These are phyloP conservation scores for Aspergillus amoenus DNA, from an alignment of 2,329 filamentous ascomycete genomes.

Conservation along the genomic window DNA sequence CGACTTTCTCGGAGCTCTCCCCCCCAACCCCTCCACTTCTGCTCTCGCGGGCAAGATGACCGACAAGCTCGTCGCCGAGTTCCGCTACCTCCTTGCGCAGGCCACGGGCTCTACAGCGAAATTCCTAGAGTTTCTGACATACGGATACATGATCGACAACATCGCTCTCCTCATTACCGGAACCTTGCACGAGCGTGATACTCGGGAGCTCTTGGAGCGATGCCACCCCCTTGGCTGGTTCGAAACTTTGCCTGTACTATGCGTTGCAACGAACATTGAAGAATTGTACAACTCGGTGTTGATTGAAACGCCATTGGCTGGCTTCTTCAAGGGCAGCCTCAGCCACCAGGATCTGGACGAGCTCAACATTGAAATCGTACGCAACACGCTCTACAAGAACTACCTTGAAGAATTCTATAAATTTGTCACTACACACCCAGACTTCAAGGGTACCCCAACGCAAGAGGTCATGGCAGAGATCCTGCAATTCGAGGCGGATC, in stretches of 20 bases:
- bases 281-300: slow-evolving; percentile 98
- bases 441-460: slow-evolving; percentile 84
- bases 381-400: slow-evolving; percentile 99
- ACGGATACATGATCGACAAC: slow-evolving; percentile 99
- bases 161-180: slow-evolving; percentile 97
- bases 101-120: slow-evolving; percentile 85
- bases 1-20: slow-evolving; percentile 90
- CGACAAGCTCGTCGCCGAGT: slow-evolving; percentile 96
- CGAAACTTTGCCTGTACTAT: slow-evolving; percentile 97
- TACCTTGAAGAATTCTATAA: slow-evolving; percentile 97
- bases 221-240: slow-evolving; percentile 99
- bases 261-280: slow-evolving; percentile 96
- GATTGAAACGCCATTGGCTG: slow-evolving; percentile 91
- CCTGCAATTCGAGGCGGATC: slow-evolving; percentile 93
- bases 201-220: slow-evolving; percentile 87
- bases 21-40: slow-evolving; percentile 95
- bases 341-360: slow-evolving; percentile 97
- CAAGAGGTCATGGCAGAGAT: slow-evolving; percentile 95
- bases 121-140: slow-evolving; percentile 98
- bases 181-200: slow-evolving; percentile 95
- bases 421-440: slow-evolving; percentile 86
- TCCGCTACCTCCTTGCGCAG: slow-evolving; percentile 93
- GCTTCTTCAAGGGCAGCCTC: slow-evolving; percentile 95
- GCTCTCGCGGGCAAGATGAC: slow-evolving; percentile 92
- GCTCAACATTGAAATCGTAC: slow-evolving; percentile 97